A percentile compares a stretch with the other conserved stretches of the same genome.
These are phyloP conservation scores for Boletus subcaerulescens DNA, from an alignment of 768 basidiomycete genomes.

Conservation along the genomic window DNA sequence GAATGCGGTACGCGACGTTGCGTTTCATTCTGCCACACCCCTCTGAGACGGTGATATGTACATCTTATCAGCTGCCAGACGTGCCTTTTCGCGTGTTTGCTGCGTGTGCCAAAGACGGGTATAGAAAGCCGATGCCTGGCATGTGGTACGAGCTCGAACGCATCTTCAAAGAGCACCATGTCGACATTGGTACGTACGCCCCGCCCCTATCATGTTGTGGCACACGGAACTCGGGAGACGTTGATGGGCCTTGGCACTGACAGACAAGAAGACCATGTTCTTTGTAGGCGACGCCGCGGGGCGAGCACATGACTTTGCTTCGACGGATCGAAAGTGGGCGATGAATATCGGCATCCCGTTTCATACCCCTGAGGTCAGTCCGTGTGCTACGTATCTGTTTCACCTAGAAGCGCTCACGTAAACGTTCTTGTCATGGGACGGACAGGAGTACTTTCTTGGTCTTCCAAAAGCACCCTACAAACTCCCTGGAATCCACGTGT, in stretches of 20 bases:
- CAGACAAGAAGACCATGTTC: conserved; percentile 66
- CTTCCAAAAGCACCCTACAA: conserved; percentile 39
- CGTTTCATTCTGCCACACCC: not conserved
- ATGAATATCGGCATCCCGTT: conserved; percentile 72
- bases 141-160: conserved; percentile 77
- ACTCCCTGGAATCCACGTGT: conserved; percentile 70
- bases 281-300: conserved; percentile 93
- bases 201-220: not conserved
- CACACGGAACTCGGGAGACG: not conserved
- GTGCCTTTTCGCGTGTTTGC: conserved; percentile 79
- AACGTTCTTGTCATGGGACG: not conserved
- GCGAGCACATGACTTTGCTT: conserved; percentile 69
- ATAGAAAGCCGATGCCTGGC: conserved; percentile 83
- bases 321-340: conserved; percentile 85
- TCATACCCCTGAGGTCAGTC: conserved; percentile 75
- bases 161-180: conserved; percentile 53
- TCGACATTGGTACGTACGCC: conserved; percentile 57
- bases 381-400: not conserved
- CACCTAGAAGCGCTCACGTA: not conserved
- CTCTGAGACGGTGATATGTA: not conserved
- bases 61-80: conserved; percentile 51
- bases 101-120: conserved; percentile 69
- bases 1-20: conserved; percentile 43
- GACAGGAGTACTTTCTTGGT: conserved; percentile 77
- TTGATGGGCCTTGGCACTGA: not conserved